Evolutionary conservation across 257 asterid genomes (phyloP), one percentile per base, ranked within the genome.

Genomic region (Nicotiana undulata): DNA sequence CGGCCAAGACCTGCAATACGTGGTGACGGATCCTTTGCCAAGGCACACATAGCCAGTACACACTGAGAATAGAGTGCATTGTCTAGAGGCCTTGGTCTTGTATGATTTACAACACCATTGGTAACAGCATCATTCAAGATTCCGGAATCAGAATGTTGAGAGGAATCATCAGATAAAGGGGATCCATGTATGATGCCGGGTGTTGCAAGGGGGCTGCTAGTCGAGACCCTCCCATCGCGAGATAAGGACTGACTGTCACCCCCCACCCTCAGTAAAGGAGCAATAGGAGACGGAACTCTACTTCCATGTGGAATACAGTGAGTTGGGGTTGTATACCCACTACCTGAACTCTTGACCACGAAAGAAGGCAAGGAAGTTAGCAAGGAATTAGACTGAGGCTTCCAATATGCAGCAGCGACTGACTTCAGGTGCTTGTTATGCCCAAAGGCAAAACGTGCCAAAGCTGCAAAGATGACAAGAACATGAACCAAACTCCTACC

Each of bases 11-110:
- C 81, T 40, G 98, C 90, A 59, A 96, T 94, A 72, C 98, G 97
- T 34, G 99, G 98, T n/a, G 99, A 96, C 70, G 99, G 98, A 83
- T 96, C 99, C 91, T 92, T 96, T 13, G 97, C 99, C 83, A 96
- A 85, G 81, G 90, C 88, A 87, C 91, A 93, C 94, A 96, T 94
- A 77, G 97, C 96, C 84, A 90, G 86, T 74, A 96, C 96, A 85
- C 97, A 92, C 82, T 92, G 93, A 37, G 93, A 91, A 92, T 93
- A 96, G 56, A 93, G 81, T 31, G 91, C 90, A 88, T 93, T 94
- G 85, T 96, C 99, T 55, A 96, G 89, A 44, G 95, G 90, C 72
- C 88, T 91, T 86, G 90, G 86, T 82, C 91, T 88, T 65, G 95
- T 86, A 87, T 88, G 97, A 85, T 85, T 87, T 75, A 88, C 90